These are phyloP conservation scores for Styphnolobium japonicum DNA, from an alignment of 306 rosid genomes.

Conservation along the genomic window DNA sequence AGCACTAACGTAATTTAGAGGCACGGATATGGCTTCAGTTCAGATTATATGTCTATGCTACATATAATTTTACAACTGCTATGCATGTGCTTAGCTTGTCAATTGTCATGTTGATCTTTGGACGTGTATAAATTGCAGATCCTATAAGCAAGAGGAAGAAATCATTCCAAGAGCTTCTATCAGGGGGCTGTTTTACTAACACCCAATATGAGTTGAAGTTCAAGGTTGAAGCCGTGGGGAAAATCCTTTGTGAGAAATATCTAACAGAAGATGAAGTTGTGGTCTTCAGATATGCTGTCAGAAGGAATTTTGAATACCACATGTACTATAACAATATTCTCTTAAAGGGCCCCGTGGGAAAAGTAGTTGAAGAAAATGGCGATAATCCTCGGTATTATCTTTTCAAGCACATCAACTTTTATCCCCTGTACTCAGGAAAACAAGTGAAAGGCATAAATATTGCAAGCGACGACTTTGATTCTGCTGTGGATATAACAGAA, in stretches of 20 bases:
- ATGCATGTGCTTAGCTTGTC: neutral
- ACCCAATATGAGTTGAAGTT: conserved; percentile 25
- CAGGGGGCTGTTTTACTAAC: conserved; percentile 21
- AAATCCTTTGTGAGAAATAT: conserved; percentile 5
- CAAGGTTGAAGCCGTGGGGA: neutral
- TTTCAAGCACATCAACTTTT: neutral
- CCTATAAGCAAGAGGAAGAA: neutral
- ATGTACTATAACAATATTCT: conserved; percentile 13
- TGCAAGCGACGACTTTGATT: neutral
- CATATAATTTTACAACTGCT: neutral
- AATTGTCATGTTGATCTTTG: neutral
- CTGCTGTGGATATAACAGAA: conserved; percentile 10
- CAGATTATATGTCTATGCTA: neutral
- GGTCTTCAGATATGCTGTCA: neutral
- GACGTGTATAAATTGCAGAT: neutral
- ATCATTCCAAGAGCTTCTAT: neutral
- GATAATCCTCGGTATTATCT: neutral
- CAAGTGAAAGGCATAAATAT: neutral
- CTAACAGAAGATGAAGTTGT: conserved; percentile 2
- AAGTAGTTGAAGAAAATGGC: neutral
- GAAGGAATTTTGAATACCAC: neutral
- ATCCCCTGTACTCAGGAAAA: neutral
- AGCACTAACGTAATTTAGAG: too few species aligned
- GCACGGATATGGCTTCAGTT: neutral
- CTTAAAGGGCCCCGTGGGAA: neutral